Evolutionary conservation across 345 rosid genomes (phyloP).

Genomic region (Salix purpurea): DNA sequence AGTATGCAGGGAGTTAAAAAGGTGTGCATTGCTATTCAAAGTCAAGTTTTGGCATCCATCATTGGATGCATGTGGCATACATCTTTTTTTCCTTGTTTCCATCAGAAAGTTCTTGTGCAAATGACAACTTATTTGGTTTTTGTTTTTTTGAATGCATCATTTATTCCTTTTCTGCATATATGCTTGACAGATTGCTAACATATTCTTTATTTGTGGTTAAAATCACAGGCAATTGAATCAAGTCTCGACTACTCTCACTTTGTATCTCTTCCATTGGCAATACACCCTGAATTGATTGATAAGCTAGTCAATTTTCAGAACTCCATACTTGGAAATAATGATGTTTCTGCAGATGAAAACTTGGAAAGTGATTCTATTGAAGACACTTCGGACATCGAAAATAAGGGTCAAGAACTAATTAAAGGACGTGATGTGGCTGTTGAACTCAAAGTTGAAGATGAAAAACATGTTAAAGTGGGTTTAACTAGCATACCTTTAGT

Average conservation of each 20-base stretch:
- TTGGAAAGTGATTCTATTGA: slow-evolving; percentile 35
- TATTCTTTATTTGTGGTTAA: not conserved
- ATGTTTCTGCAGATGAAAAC: slow-evolving; percentile 20
- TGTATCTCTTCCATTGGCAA: slow-evolving; percentile 81
- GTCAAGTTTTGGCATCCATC: not conserved
- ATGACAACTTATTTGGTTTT: not conserved
- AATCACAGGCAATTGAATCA: slow-evolving; percentile 54
- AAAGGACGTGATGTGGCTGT: slow-evolving; percentile 34
- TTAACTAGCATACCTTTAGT: slow-evolving; percentile 49
- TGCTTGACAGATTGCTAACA: not conserved
- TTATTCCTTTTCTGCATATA: not conserved
- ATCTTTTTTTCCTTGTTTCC: not conserved
- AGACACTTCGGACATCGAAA: slow-evolving; percentile 28
- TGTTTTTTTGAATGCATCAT: not conserved
- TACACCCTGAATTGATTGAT: slow-evolving; percentile 68
- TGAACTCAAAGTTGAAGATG: slow-evolving; percentile 46
- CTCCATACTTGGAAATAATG: slow-evolving; percentile 41
- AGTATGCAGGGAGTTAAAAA: not conserved
- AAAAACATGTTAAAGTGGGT: slow-evolving; percentile 46
- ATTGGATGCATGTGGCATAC: not conserved
- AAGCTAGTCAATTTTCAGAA: slow-evolving; percentile 76
- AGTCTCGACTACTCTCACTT: slow-evolving; percentile 80
- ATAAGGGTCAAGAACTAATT: slow-evolving; percentile 19
- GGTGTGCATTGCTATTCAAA: not conserved
- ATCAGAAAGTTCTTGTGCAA: not conserved